Conservation (phyloP, 768 basidiomycete species). For the Mycena floridula region DNA sequence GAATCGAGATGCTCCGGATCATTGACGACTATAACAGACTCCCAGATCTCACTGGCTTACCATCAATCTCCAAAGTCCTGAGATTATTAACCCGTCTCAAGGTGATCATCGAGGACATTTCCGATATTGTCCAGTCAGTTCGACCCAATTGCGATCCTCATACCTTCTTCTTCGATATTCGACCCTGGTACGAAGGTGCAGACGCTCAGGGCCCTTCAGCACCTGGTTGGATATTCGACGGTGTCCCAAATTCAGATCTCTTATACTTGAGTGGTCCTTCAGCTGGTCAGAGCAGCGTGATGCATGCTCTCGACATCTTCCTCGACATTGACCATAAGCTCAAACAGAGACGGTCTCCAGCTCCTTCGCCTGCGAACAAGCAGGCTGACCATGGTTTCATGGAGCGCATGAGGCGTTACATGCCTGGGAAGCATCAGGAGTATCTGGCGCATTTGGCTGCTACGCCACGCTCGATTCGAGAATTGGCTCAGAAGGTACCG, state of each 20-base stretch:
- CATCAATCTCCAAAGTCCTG: slow-evolving; percentile 61
- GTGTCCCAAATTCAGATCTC: slow-evolving; percentile 48
- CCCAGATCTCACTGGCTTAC: slow-evolving; percentile 58
- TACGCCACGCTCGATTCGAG: slow-evolving; percentile 55
- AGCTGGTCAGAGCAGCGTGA: slow-evolving; percentile 90
- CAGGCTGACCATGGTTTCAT: slow-evolving; percentile 75
- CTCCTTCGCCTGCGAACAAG: slow-evolving; percentile 60
- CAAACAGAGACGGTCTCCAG: slow-evolving; percentile 58
- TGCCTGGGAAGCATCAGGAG: slow-evolving; percentile 87
- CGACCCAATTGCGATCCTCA: slow-evolving; percentile 74
- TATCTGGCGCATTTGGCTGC: slow-evolving; percentile 68
- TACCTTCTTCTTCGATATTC: slow-evolving; percentile 82
- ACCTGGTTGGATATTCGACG: slow-evolving; percentile 73
- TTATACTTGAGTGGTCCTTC: slow-evolving; percentile 83
- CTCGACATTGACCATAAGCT: slow-evolving; percentile 87
- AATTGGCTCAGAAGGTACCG: slow-evolving; percentile 50
- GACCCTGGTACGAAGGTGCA: slow-evolving; percentile 92
- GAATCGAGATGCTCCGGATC: slow-evolving; percentile 79
- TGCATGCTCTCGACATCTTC: slow-evolving; percentile 83
- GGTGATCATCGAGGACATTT: slow-evolving; percentile 67
- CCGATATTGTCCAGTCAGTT: slow-evolving; percentile 60
- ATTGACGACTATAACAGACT: slow-evolving; percentile 83
- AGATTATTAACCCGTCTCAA: slow-evolving; percentile 66
- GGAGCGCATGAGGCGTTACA: slow-evolving; percentile 90
- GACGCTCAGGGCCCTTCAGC: slow-evolving; percentile 46